A percentile compares a stretch with the other conserved stretches of the same genome.
These are phyloP conservation scores for Singerocomus rubriflavus DNA, from an alignment of 1,284 basidiomycete species.

Conservation along the genomic window DNA sequence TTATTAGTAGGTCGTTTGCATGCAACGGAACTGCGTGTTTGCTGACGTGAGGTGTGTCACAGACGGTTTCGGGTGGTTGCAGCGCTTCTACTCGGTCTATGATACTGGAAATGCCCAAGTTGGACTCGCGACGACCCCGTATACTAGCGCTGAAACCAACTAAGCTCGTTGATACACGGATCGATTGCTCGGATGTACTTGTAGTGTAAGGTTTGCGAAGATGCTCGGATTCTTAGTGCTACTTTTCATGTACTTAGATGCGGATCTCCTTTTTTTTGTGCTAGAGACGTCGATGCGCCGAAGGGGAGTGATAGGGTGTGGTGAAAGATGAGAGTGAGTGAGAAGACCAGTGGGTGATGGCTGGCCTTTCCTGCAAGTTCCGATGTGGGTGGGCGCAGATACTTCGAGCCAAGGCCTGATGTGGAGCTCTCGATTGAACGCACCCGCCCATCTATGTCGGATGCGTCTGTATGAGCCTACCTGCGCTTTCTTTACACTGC, in stretches of 20 bases:
- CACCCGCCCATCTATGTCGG: neutral
- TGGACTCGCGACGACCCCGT: conserved; percentile 33
- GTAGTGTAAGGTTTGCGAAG: neutral
- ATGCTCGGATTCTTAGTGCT: neutral
- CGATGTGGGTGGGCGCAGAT: too few species aligned
- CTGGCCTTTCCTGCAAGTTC: too few species aligned
- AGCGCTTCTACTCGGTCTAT: conserved; percentile 36
- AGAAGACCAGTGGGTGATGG: too few species aligned
- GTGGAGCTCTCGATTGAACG: too few species aligned
- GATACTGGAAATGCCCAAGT: conserved; percentile 30
- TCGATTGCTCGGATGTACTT: neutral
- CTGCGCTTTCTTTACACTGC: neutral
- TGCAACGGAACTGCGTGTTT: neutral
- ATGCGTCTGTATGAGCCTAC: neutral
- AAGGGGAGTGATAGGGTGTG: too few species aligned
- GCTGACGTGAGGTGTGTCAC: neutral
- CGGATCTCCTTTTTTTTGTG: neutral
- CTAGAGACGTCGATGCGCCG: too few species aligned
- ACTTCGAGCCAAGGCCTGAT: too few species aligned
- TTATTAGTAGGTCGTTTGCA: conserved; percentile 22
- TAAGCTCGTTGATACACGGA: conserved; percentile 6
- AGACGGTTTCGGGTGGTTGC: conserved; percentile 35
- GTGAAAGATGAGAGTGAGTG: too few species aligned
- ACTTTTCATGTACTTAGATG: neutral
- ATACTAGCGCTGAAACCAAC: conserved; percentile 31